phyloP scores from a whole-genome alignment of 495 filamentous ascomycete genomes.

The Gamarada debralockiae region DNA sequence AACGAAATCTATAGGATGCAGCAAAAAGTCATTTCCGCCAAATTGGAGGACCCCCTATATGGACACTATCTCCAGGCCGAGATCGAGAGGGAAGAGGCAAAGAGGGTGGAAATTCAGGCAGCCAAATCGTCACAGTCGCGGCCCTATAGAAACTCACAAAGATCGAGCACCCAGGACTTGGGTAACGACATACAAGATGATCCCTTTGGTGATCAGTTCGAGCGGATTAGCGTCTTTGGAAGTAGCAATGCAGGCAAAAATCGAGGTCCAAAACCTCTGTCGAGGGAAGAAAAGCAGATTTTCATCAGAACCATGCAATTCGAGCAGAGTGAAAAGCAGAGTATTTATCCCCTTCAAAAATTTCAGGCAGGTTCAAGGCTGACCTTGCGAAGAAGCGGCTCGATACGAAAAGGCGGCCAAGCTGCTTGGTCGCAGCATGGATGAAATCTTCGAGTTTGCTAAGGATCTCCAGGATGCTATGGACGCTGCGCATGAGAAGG shows the following conservation, averaged over 20 bases:
- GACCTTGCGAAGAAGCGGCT: slow-evolving; percentile 4
- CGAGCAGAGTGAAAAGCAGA: neutral
- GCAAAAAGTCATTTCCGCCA: neutral
- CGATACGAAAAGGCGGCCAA: slow-evolving; percentile 11
- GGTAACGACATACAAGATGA: neutral
- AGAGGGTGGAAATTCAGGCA: no score
- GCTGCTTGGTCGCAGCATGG: slow-evolving; percentile 5
- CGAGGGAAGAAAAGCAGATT: neutral
- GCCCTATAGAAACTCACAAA: no score
- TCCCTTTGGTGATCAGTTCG: neutral
- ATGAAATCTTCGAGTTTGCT: slow-evolving; percentile 19
- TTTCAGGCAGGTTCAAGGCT: neutral
- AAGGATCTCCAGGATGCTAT: slow-evolving; percentile 15
- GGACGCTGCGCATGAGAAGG: slow-evolving; percentile 12
- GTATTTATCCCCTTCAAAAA: neutral
- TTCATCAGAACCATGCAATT: slow-evolving; percentile 5
- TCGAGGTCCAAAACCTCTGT: neutral
- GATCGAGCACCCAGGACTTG: neutral
- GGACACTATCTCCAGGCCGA: neutral
- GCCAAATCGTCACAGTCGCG: no score
- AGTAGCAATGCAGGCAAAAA: neutral
- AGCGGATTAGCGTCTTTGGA: slow-evolving; percentile 1
- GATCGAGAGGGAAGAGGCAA: neutral
- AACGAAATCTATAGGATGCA: neutral
- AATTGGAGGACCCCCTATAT: neutral